phyloP scores from a whole-genome alignment of 805 yeast genomes.

The Hanseniaspora lachancei region DNA sequence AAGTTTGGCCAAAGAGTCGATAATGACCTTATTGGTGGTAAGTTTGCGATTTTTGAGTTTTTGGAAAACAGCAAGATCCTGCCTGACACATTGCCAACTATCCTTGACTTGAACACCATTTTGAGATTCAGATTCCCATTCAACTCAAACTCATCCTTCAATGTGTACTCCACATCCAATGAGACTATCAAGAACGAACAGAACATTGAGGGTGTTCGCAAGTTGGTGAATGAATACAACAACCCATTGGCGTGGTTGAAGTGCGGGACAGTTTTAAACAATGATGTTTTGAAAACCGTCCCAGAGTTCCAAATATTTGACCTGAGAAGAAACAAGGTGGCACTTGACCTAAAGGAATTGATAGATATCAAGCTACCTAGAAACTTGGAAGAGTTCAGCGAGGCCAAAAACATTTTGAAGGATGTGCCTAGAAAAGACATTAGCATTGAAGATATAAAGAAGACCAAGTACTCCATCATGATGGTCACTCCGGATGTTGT shows the following conservation, averaged over 20 bases:
- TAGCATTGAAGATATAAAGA: slow-evolving; percentile 10
- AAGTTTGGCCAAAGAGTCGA: slow-evolving; percentile 1
- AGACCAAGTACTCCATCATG: slow-evolving; percentile 57
- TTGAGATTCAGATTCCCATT: slow-evolving; percentile 65
- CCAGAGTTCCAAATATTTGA: slow-evolving; percentile 12
- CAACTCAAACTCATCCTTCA: slow-evolving; percentile 13
- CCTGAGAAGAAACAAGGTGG: slow-evolving; percentile 6
- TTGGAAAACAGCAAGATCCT: slow-evolving; percentile 71
- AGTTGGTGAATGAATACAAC: background rate
- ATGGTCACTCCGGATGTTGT: slow-evolving; percentile 90
- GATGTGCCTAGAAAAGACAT: slow-evolving; percentile 18
- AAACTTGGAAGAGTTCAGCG: background rate
- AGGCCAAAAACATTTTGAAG: slow-evolving; percentile 18
- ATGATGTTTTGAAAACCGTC: slow-evolving; percentile 8
- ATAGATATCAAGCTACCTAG: slow-evolving; percentile 4
- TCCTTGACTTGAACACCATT: slow-evolving; percentile 57
- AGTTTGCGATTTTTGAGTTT: slow-evolving; percentile 40
- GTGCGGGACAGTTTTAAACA: background rate
- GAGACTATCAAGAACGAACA: background rate
- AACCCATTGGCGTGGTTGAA: slow-evolving; percentile 7
- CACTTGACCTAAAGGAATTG: background rate
- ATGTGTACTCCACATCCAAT: background rate
- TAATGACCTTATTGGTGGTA: slow-evolving; percentile 5
- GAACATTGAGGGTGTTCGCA: background rate
- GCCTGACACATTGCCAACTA: slow-evolving; percentile 88